Base-by-base conservation (phyloP, 2,329 filamentous ascomycete species). In the Neonectria neomacrospora region DNA sequence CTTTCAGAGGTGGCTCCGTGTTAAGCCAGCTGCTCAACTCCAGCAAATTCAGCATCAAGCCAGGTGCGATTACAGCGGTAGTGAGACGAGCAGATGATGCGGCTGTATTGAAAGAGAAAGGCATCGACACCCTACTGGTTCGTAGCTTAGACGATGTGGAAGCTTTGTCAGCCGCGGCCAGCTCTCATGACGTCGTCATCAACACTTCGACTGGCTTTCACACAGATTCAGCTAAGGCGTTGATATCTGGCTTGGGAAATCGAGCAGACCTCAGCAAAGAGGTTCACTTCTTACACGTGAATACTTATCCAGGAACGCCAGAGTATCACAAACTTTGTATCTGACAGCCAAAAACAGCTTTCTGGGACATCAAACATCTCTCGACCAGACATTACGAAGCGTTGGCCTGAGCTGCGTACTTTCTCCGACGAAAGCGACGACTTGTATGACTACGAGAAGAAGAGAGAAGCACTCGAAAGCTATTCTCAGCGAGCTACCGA, bases 401-500 rank as follows among this genome's bases (percentile, higher is more conserved):
- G 37, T 20, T 41, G 37, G 37, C 37, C 37, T 11, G 37, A 41
- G 10, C n/a, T 41, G 9, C 37, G 37, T 5, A 41, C 37, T 20
- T 41, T 41, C 5, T 53, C 50, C 7, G 37, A 44, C 2, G 14
- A 30, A 30, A 37, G 18, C 16, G 0, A 63, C 6, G 39, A 54
- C 12, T 10, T 63, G 2, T 66, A 54, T 11, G 3, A 20, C 0
- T 66, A 66, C 11, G 63, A 66, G 10, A 58, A 37, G 28, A 20
- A 50, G 10, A 32, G 48, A 3, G 53, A 66, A n/a, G 4, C 12
- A 0, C 32, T 41, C 0, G 53, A 54, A 1, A 8, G 50, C 0
- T 66, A 66, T 4, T 14, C 39, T 1, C 64, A 66, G n/a, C 54
- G 63, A 5, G 54, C 63, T 2, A 37, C 42, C 2, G 64, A 66